Percentiles rank a stretch among this genome's conserved stretches.
Conservation (phyloP, 1,284 basidiomycete species). For the Hypsizygus ulmarius region DNA sequence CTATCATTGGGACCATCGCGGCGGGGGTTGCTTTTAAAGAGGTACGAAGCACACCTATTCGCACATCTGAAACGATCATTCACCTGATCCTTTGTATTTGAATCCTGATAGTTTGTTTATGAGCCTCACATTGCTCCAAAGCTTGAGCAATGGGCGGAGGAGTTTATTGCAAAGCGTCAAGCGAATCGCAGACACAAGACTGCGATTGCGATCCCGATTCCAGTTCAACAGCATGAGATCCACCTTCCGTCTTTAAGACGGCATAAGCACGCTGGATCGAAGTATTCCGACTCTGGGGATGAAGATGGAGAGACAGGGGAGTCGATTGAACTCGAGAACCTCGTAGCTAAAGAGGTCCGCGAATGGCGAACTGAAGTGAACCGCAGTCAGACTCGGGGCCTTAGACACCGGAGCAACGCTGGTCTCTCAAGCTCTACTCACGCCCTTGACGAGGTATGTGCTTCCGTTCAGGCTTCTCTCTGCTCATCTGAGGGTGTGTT, state of each 20-base stretch:
- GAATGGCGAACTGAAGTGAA: slow-evolving; percentile 51
- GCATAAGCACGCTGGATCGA: slow-evolving; percentile 2
- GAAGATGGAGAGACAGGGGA: slow-evolving; percentile 20
- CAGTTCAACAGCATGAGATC: slow-evolving; percentile 2
- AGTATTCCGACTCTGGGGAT: slow-evolving; percentile 15
- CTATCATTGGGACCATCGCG: slow-evolving; percentile 38
- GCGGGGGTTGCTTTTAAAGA: slow-evolving; percentile 43
- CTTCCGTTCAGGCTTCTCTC: background rate
- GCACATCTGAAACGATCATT: slow-evolving; percentile 14
- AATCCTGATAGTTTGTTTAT: slow-evolving; percentile 48
- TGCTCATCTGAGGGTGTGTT: slow-evolving; percentile 2
- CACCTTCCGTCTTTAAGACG: slow-evolving; percentile 4
- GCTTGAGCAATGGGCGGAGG: slow-evolving; percentile 50
- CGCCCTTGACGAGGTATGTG: slow-evolving; percentile 46
- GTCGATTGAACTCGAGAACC: slow-evolving; percentile 48
- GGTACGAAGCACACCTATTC: slow-evolving; percentile 27
- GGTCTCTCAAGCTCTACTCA: slow-evolving; percentile 18
- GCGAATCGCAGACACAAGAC: slow-evolving; percentile 28
- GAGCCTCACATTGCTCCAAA: slow-evolving; percentile 61
- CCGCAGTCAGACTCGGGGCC: slow-evolving; percentile 27
- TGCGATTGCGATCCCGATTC: slow-evolving; percentile 24
- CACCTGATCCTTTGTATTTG: slow-evolving; percentile 1
- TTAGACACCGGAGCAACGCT: slow-evolving; percentile 35
- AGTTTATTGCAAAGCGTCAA: slow-evolving; percentile 40
- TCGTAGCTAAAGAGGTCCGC: slow-evolving; percentile 48